Evolutionary conservation across 148 eudicot species (phyloP).

Genomic region (Rhododendron ferrugineum): DNA sequence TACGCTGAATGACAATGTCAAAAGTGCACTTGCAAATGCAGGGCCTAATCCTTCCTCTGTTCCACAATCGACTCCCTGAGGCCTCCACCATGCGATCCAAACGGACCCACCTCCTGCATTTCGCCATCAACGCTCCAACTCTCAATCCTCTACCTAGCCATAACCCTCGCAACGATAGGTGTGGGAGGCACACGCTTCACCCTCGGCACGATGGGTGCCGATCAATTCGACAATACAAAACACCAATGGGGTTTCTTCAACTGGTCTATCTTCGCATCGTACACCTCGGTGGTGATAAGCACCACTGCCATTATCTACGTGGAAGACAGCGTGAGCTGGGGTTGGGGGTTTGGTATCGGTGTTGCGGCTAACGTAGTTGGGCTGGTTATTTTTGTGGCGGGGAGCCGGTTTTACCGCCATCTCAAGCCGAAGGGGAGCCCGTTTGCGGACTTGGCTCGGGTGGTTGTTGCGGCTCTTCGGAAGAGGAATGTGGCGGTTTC

Average conservation of each 20-base stretch:
- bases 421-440: slow-evolving; percentile 37
- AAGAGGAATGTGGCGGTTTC: slow-evolving; percentile 28
- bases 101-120: slow-evolving; percentile 15
- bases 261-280: slow-evolving; percentile 31
- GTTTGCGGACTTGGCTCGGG: slow-evolving; percentile 28
- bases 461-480: slow-evolving; percentile 30
- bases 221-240: slow-evolving; percentile 24
- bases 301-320: slow-evolving; percentile 35
- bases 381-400: slow-evolving; percentile 22
- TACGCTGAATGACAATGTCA: not conserved
- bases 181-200: slow-evolving; percentile 38
- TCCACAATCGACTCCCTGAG: slow-evolving; percentile 18
- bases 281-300: slow-evolving; percentile 17
- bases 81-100: slow-evolving; percentile 22
- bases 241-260: slow-evolving; percentile 36
- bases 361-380: slow-evolving; percentile 25
- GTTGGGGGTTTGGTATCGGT: slow-evolving; percentile 26
- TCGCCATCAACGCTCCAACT: slow-evolving; percentile 25
- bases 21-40: slow-evolving; percentile 9
- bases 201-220: slow-evolving; percentile 40
- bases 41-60: slow-evolving; percentile 30
- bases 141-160: slow-evolving; percentile 19
- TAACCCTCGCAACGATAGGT: slow-evolving; percentile 27
- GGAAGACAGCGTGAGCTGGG: slow-evolving; percentile 43
- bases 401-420: slow-evolving; percentile 27